Evolutionary conservation across 306 rosid genomes (phyloP), one percentile per base, ranked within the genome.

Genomic region (Trichosanthes cucumerina): DNA sequence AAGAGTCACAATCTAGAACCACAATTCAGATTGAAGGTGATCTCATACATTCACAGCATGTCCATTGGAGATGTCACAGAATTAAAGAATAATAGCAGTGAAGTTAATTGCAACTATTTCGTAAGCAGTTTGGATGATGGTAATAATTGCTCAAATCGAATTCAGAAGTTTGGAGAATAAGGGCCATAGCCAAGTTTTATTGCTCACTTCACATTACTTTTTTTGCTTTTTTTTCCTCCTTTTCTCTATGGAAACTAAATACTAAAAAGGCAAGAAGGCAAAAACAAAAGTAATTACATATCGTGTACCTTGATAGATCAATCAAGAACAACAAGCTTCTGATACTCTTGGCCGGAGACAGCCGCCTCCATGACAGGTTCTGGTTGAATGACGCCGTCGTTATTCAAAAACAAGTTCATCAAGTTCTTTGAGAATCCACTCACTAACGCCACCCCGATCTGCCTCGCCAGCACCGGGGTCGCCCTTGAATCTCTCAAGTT

Each of bases 361-460:
- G 83, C 82, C 19, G 5, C 21, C 53, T 24, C 80, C 88, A 85
- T 82, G n/a, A 80, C 68, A 4, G 26, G 44, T 7, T 76, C 82
- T 3, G 85, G 88, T 8, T 44, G 58, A 23, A 79, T 46, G 7
- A 39, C 44, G 2, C 81, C 87, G 4, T 65, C 83, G 9, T 34
- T 47, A n/a, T 70, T 77, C 74, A 77, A 18, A 74, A 81, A 81
- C 63, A 81, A 1, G 38, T 65, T 79, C 64, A 84, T 23, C 54
- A 79, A 46, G 64, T 81, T 84, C 85, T 84, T 84, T 0, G 87
- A 79, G 71, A 28, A 84, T 9, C 87, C 87, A 60, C 87, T 81
- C 18, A 84, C 75, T 53, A 84, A 26, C 5, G 85, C 87, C 54
- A 81, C 81, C 74, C 87, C 87, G 13, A 4, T 13, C 69, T 84